Evolutionary conservation across 2,329 filamentous ascomycete species (phyloP).

Genomic region (Ophiostoma tasmaniense): DNA sequence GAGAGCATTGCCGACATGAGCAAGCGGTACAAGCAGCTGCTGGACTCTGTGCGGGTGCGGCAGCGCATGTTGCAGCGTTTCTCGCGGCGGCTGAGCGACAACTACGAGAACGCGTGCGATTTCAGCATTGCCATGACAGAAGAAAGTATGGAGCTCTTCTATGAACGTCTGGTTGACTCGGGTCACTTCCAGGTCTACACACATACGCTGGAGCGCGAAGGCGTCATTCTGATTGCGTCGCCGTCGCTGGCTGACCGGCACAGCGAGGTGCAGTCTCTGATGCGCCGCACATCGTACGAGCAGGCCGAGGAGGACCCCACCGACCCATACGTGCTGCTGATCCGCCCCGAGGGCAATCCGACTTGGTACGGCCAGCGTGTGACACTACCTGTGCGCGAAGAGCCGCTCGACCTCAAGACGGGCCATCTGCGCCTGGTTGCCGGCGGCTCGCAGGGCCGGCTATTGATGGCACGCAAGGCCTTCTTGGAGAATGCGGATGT

Average conservation of each 20-base stretch:
- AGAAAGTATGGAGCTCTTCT: slow-evolving; percentile 59
- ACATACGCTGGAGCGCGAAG: slow-evolving; percentile 56
- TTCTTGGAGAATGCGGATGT: slow-evolving; percentile 74
- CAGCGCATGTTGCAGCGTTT: slow-evolving; percentile 96
- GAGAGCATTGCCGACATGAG: slow-evolving; percentile 85
- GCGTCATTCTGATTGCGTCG: slow-evolving; percentile 77
- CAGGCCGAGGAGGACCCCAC: slow-evolving; percentile 59
- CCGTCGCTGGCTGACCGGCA: slow-evolving; percentile 65
- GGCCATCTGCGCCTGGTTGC: slow-evolving; percentile 84
- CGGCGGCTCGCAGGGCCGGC: slow-evolving; percentile 69
- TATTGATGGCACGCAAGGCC: slow-evolving; percentile 68
- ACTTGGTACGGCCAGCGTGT: slow-evolving; percentile 76
- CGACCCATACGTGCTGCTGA: slow-evolving; percentile 76
- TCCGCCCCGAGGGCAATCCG: slow-evolving; percentile 70
- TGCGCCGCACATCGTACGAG: slow-evolving; percentile 58
- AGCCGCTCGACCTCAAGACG: slow-evolving; percentile 74
- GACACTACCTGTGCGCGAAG: slow-evolving; percentile 61
- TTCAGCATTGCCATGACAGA: slow-evolving; percentile 72
- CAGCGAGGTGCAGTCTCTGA: slow-evolving; percentile 75
- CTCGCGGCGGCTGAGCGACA: slow-evolving; percentile 78
- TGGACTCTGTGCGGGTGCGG: slow-evolving; percentile 91
- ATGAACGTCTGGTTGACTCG: slow-evolving; percentile 69
- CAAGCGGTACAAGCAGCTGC: slow-evolving; percentile 88
- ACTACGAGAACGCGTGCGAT: slow-evolving; percentile 94
- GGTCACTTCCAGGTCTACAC: slow-evolving; percentile 83